phyloP scores from a whole-genome alignment of 768 basidiomycete genomes.

The Lepiota subincarnata region DNA sequence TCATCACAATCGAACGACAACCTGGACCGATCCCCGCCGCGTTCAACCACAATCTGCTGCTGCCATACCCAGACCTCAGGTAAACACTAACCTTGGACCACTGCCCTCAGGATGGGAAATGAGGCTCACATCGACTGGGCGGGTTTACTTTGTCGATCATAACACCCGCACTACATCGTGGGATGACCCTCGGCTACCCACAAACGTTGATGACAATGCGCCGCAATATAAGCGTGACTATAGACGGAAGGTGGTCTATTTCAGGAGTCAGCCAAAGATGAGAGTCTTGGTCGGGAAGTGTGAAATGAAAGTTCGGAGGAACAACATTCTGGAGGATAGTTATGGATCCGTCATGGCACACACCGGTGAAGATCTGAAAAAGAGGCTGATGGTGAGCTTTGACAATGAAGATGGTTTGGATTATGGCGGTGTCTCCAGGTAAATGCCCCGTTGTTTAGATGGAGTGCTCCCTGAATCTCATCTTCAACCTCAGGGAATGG shows the following conservation, averaged over 20 bases:
- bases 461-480: slow-evolving; percentile 2
- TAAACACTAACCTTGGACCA: slow-evolving; percentile 67
- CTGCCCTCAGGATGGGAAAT: slow-evolving; percentile 95
- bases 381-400: slow-evolving; percentile 68
- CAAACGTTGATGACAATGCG: slow-evolving; percentile 77
- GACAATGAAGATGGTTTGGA: slow-evolving; percentile 80
- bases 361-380: slow-evolving; percentile 66
- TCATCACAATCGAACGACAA: slow-evolving; percentile 84
- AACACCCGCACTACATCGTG: slow-evolving; percentile 86
- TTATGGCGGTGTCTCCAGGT: slow-evolving; percentile 76
- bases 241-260: slow-evolving; percentile 87
- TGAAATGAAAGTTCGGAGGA: slow-evolving; percentile 79
- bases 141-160: slow-evolving; percentile 93
- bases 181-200: slow-evolving; percentile 89
- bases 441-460: slow-evolving; percentile 13
- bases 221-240: slow-evolving; percentile 98
- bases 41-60: slow-evolving; percentile 44
- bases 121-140: slow-evolving; percentile 78
- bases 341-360: slow-evolving; percentile 82
- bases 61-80: slow-evolving; percentile 37
- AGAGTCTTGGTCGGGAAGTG: slow-evolving; percentile 75
- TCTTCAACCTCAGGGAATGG: slow-evolving; percentile 59
- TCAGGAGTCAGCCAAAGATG: slow-evolving; percentile 87
- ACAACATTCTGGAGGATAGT: slow-evolving; percentile 81
- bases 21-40: slow-evolving; percentile 86